phyloP scores from a whole-genome alignment of 2,329 filamentous ascomycete species.

The Pestalotiopsis sp. region DNA sequence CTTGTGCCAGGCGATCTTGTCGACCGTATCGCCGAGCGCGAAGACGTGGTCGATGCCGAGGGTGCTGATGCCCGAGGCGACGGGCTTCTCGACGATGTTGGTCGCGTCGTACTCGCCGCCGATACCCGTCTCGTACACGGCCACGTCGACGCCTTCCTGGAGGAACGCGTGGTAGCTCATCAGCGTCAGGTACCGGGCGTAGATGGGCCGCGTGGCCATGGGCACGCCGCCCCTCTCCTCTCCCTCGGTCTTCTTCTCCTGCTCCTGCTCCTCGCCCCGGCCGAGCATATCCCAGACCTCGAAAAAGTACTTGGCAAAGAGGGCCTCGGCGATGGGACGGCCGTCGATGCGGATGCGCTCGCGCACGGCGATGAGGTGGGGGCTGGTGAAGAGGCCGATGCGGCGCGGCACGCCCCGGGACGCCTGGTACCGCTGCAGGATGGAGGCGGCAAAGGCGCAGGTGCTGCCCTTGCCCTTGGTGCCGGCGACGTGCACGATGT shows the following conservation, averaged over 20 bases:
- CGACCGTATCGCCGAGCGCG: slow-evolving; percentile 61
- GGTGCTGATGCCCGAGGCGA: slow-evolving; percentile 62
- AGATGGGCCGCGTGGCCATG: slow-evolving; percentile 49
- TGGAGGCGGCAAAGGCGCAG: slow-evolving; percentile 66
- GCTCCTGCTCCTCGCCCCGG: slow-evolving; percentile 28
- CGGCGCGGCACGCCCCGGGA: slow-evolving; percentile 36
- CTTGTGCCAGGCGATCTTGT: slow-evolving; percentile 73
- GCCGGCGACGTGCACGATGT: slow-evolving; percentile 69
- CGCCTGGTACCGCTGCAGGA: slow-evolving; percentile 54
- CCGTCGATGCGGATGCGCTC: slow-evolving; percentile 67
- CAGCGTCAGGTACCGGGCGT: slow-evolving; percentile 64
- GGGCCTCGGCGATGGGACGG: slow-evolving; percentile 52
- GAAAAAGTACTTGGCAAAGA: slow-evolving; percentile 68
- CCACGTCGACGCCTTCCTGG: slow-evolving; percentile 59
- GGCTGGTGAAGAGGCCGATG: slow-evolving; percentile 68
- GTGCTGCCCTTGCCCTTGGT: slow-evolving; percentile 79
- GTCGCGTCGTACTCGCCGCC: slow-evolving; percentile 71
- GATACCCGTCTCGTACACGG: slow-evolving; percentile 67
- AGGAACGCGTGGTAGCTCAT: slow-evolving; percentile 68
- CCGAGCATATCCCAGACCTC: slow-evolving; percentile 63
- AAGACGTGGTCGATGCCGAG: slow-evolving; percentile 69
- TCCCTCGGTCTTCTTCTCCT: neutral
- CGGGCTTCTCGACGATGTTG: slow-evolving; percentile 60
- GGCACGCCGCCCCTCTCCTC: slow-evolving; percentile 30
- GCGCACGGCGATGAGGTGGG: slow-evolving; percentile 66